Conservation (phyloP, 139 green algal species). For the Volvox reticuliferus region DNA sequence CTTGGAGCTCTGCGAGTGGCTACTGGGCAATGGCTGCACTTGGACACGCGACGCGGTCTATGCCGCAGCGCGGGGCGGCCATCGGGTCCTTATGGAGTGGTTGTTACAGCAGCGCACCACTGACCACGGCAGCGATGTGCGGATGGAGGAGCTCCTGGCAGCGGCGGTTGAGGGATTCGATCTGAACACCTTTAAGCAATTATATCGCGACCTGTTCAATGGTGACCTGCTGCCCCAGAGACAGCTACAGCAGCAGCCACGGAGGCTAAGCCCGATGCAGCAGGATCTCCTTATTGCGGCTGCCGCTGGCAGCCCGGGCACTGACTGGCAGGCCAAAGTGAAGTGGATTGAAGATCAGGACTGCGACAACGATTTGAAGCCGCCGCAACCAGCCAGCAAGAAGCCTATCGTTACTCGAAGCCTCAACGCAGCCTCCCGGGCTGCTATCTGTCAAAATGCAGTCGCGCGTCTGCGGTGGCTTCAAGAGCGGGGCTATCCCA, state of each 20-base stretch:
- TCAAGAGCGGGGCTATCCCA: too few relatives aligned
- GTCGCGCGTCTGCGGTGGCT: too few relatives aligned
- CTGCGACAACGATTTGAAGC: too few relatives aligned
- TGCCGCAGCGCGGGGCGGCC: not conserved
- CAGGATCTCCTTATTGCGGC: not conserved
- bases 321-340: slow-evolving; percentile 9
- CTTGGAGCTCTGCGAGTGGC: not conserved
- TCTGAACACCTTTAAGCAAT: not conserved
- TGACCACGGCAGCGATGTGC: not conserved
- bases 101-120: not conserved
- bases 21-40: not conserved
- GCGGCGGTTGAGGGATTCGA: not conserved
- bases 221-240: not conserved
- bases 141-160: not conserved
- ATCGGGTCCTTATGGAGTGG: not conserved
- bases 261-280: not conserved
- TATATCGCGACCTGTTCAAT: not conserved
- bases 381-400: too few relatives aligned
- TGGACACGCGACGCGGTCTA: not conserved
- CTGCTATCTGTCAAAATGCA: too few relatives aligned
- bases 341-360: not conserved
- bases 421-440: too few relatives aligned
- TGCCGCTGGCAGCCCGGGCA: not conserved
- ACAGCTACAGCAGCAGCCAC: not conserved
- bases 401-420: too few relatives aligned